phyloP scores from a whole-genome alignment of 2,329 filamentous ascomycete species.

The Plectosphaerella cucumerina region DNA sequence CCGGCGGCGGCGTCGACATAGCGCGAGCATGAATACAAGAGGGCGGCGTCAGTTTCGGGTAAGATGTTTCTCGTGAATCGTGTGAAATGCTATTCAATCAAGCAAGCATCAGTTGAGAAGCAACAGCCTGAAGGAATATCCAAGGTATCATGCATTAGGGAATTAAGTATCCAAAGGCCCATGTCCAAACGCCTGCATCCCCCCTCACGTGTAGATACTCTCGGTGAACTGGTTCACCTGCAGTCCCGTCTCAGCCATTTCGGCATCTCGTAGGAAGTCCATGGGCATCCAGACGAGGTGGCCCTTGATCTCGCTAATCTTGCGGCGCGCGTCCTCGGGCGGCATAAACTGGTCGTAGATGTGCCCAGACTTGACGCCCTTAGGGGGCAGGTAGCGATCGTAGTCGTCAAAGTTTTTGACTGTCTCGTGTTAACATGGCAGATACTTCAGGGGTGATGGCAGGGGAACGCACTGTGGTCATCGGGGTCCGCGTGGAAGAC shows the following conservation, averaged over 20 bases:
- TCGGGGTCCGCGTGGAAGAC: slow-evolving; percentile 88
- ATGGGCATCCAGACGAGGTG: slow-evolving; percentile 97
- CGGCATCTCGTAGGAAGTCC: slow-evolving; percentile 74
- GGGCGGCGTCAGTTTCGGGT: no score
- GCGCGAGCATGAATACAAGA: neutral
- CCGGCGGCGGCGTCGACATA: slow-evolving; percentile 1
- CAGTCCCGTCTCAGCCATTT: slow-evolving; percentile 86
- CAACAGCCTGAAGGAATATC: no score
- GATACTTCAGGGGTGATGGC: neutral
- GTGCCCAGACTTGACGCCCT: slow-evolving; percentile 76
- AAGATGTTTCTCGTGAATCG: no score
- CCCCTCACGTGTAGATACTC: slow-evolving; percentile 70
- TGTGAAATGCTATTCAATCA: no score
- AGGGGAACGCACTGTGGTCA: slow-evolving; percentile 61
- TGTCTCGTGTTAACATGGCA: slow-evolving; percentile 22
- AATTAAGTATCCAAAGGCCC: no score
- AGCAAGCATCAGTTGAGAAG: no score
- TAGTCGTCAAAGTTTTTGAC: slow-evolving; percentile 90
- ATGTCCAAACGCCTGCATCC: neutral
- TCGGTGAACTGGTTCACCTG: slow-evolving; percentile 85
- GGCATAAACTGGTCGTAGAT: slow-evolving; percentile 78
- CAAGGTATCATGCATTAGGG: no score
- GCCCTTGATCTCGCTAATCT: slow-evolving; percentile 72
- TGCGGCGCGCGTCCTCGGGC: slow-evolving; percentile 65
- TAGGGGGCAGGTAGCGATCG: slow-evolving; percentile 68